These are phyloP conservation scores for Pyrus communis DNA, from an alignment of 306 rosid species.

Conservation along the genomic window DNA sequence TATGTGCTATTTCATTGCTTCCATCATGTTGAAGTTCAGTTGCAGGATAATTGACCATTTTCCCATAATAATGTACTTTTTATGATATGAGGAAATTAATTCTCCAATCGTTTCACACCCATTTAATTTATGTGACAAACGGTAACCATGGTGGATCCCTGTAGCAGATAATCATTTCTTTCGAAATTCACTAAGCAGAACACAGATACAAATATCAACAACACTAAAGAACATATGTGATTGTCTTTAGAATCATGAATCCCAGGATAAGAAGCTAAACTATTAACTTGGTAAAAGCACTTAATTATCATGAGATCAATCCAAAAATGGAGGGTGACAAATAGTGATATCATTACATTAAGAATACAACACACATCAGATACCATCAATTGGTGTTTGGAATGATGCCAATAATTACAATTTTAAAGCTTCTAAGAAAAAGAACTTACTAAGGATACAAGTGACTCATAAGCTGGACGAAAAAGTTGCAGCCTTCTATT, in stretches of 20 bases:
- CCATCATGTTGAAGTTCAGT: conserved; percentile 5
- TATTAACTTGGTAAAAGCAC: background rate
- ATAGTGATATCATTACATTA: conserved; percentile 5
- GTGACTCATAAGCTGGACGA: conserved; percentile 88
- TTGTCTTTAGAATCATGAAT: background rate
- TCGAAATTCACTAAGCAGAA: background rate
- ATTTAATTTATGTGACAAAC: background rate
- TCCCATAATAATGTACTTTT: background rate
- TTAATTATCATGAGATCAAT: background rate
- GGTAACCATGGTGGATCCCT: background rate
- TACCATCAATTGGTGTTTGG: background rate
- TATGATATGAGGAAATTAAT: background rate
- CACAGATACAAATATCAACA: background rate
- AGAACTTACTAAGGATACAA: conserved; percentile 81
- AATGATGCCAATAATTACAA: background rate
- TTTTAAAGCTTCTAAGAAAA: conserved; percentile 1
- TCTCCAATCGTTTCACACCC: background rate
- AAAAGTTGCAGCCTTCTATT: conserved; percentile 79
- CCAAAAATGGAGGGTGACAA: background rate
- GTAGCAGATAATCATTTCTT: background rate
- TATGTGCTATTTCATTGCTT: conserved; percentile 4
- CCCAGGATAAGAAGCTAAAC: background rate
- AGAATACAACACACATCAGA: background rate
- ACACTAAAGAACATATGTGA: background rate
- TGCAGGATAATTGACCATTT: background rate